Conservation (phyloP, 1,139 yeast genomes). For the Magnusiomyces suaveolens region DNA sequence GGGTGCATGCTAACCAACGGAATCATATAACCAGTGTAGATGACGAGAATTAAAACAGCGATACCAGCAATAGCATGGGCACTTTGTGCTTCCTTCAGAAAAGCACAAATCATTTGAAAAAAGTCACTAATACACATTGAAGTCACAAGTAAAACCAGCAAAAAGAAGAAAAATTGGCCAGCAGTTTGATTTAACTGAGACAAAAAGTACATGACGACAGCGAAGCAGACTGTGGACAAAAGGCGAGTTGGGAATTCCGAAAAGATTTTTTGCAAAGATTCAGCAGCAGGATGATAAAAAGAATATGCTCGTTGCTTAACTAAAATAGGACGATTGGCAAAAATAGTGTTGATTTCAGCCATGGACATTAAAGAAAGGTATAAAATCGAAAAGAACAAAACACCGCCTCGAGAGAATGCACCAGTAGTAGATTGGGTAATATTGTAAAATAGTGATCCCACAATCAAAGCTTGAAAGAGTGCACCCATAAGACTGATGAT, state of each 20-base stretch:
- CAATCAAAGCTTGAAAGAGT: slow-evolving; percentile 42
- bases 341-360: slow-evolving; percentile 36
- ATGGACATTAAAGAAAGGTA: slow-evolving; percentile 36
- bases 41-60: slow-evolving; percentile 32
- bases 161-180: slow-evolving; percentile 35
- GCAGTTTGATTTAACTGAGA: slow-evolving; percentile 33
- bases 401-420: slow-evolving; percentile 44
- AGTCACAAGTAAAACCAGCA: slow-evolving; percentile 31
- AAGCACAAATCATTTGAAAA: slow-evolving; percentile 51
- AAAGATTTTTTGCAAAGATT: slow-evolving; percentile 33
- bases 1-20: slow-evolving; percentile 41
- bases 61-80: slow-evolving; percentile 54
- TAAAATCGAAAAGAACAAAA: slow-evolving; percentile 36
- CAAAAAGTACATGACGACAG: slow-evolving; percentile 35
- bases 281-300: slow-evolving; percentile 40
- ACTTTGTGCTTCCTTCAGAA: slow-evolving; percentile 42
- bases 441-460: slow-evolving; percentile 48
- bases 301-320: slow-evolving; percentile 38
- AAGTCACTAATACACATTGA: slow-evolving; percentile 43
- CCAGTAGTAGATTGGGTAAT: slow-evolving; percentile 40
- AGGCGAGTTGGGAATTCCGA: slow-evolving; percentile 33
- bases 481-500: slow-evolving; percentile 42
- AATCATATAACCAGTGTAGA: slow-evolving; percentile 36
- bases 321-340: slow-evolving; percentile 35
- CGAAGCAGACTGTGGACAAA: slow-evolving; percentile 28